Evolutionary conservation across 2,329 filamentous ascomycete genomes (phyloP).

Genomic region (Aspergillus brasiliensis): DNA sequence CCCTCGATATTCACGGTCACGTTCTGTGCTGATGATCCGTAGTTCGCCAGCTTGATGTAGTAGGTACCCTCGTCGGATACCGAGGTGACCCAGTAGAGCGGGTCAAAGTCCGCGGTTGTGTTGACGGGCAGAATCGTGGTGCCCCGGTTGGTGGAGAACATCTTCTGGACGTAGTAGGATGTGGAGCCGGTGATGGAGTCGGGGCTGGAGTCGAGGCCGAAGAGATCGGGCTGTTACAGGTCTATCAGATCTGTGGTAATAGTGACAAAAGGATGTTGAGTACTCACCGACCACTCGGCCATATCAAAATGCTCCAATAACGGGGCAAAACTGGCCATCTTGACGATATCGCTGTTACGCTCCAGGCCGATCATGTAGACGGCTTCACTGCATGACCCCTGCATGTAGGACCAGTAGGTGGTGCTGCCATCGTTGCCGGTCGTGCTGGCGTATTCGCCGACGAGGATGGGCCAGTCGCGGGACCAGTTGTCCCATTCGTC

Average conservation of each 20-base stretch:
- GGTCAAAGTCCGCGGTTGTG: conserved; percentile 30
- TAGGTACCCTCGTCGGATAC: conserved; percentile 21
- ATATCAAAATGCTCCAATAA: conserved; percentile 39
- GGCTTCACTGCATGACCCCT: conserved; percentile 63
- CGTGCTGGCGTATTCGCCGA: conserved; percentile 36
- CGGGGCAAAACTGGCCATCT: conserved; percentile 41
- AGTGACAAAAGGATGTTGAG: too few relatives aligned
- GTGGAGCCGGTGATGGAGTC: conserved; percentile 34
- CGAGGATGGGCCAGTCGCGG: conserved; percentile 32
- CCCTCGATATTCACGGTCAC: not conserved
- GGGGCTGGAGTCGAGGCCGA: conserved; percentile 23
- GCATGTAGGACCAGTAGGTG: conserved; percentile 31
- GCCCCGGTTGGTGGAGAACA: conserved; percentile 39
- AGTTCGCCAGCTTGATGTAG: conserved; percentile 37
- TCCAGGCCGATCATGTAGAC: conserved; percentile 61
- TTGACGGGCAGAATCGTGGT: conserved; percentile 32
- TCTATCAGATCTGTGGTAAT: too few relatives aligned
- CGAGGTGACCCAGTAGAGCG: conserved; percentile 39
- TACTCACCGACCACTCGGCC: conserved; percentile 37
- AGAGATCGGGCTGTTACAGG: not conserved
- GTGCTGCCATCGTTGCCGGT: conserved; percentile 15
- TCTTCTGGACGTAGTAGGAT: conserved; percentile 40
- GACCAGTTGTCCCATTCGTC: conserved; percentile 57
- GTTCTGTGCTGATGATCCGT: conserved; percentile 17
- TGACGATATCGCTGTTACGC: conserved; percentile 41